Conservation (phyloP, 148 eudicot species). For the Amaranthus hypochondriacus region DNA sequence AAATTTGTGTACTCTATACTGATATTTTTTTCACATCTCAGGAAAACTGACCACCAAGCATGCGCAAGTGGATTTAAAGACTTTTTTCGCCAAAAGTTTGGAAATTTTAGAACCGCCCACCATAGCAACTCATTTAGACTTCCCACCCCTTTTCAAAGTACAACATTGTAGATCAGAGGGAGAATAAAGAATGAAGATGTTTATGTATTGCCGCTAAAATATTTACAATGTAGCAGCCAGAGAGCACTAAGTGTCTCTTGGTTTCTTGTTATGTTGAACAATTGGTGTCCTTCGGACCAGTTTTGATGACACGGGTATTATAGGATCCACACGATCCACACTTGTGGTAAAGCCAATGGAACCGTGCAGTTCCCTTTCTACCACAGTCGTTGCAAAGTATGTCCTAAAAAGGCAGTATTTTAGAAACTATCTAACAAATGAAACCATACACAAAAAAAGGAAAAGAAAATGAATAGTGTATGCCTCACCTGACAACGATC, state of each 20-base stretch:
- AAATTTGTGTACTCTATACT: background rate
- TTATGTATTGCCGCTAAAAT: conserved; percentile 21
- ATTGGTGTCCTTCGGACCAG: conserved; percentile 30
- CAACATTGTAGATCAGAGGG: background rate
- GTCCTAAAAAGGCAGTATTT: conserved; percentile 46
- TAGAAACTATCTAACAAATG: background rate
- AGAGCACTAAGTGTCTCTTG: background rate
- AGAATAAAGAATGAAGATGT: conserved; percentile 7
- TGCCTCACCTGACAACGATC: conserved; percentile 68
- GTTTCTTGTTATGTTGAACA: conserved; percentile 31
- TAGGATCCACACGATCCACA: conserved; percentile 85
- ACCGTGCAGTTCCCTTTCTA: conserved; percentile 69
- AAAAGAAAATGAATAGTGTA: background rate
- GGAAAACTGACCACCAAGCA: background rate
- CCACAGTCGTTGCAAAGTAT: conserved; percentile 92
- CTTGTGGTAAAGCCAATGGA: conserved; percentile 98
- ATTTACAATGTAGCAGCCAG: conserved; percentile 22
- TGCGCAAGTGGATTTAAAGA: background rate
- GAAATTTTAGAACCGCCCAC: conserved; percentile 7
- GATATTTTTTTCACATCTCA: background rate
- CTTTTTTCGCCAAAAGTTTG: conserved; percentile 19
- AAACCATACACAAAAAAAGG: background rate
- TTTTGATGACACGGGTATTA: conserved; percentile 85
- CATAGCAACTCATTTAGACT: background rate
- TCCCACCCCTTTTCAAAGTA: background rate